Percentiles rank a stretch among this genome's conserved stretches.
Conservation (phyloP, 2,329 filamentous ascomycete genomes). For the Nannizziopsis barbatae region DNA sequence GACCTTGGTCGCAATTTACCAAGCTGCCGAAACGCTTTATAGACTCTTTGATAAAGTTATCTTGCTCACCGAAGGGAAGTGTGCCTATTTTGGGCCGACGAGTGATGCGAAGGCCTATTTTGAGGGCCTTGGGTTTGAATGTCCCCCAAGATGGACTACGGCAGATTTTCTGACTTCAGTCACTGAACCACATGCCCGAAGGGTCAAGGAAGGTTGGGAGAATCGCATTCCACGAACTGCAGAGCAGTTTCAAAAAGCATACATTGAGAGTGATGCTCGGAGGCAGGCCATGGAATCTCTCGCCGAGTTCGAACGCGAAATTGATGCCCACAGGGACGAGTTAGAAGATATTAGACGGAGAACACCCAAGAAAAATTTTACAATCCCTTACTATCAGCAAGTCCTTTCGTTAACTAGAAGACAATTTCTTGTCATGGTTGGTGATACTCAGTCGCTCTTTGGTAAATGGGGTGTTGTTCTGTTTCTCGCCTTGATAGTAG, state of each 20-base stretch:
- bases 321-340: conserved; percentile 33
- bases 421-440: conserved; percentile 43
- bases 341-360: conserved; percentile 31
- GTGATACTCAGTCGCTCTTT: conserved; percentile 41
- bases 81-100: conserved; percentile 59
- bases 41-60: conserved; percentile 57
- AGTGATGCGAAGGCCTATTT: conserved; percentile 58
- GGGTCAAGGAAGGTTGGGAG: conserved; percentile 47
- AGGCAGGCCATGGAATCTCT: conserved; percentile 40
- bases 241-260: conserved; percentile 45
- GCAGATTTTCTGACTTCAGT: conserved; percentile 70
- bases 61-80: conserved; percentile 56
- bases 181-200: conserved; percentile 48
- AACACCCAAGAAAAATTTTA: conserved; percentile 42
- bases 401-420: conserved; percentile 46
- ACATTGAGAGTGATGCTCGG: conserved; percentile 38
- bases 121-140: conserved; percentile 56
- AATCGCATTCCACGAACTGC: conserved; percentile 45
- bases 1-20: conserved; percentile 59
- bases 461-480: conserved; percentile 43
- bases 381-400: conserved; percentile 41
- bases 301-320: conserved; percentile 42
- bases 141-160: conserved; percentile 59
- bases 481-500: conserved; percentile 38
- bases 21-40: conserved; percentile 46